A percentile compares a stretch with the other conserved stretches of the same genome.
Conservation (phyloP, 345 rosid species). For the Gossypium ekmanianum region DNA sequence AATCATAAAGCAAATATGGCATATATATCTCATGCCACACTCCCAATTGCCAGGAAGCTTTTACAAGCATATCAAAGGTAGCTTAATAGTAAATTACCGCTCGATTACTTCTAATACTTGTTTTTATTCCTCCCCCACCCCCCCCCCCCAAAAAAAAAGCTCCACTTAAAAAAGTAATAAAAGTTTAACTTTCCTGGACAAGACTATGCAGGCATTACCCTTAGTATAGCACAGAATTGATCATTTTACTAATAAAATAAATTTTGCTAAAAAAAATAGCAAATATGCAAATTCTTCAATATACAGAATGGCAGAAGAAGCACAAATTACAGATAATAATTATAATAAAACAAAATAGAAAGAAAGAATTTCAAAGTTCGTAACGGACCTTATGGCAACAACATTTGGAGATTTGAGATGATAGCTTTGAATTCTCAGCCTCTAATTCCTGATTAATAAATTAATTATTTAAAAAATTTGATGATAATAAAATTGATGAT, state of each 20-base stretch:
- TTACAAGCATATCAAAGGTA: background rate
- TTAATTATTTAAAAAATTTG: background rate
- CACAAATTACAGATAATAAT: background rate
- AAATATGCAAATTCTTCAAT: background rate
- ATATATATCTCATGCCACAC: background rate
- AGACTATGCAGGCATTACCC: background rate
- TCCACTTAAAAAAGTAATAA: background rate
- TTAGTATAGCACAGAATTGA: background rate
- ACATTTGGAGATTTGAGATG: slow-evolving; percentile 46
- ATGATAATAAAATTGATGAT: background rate
- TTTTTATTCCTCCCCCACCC: background rate
- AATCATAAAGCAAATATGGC: background rate
- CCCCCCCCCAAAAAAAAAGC: background rate
- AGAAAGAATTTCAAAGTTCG: background rate
- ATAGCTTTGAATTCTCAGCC: slow-evolving; percentile 49
- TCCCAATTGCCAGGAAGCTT: background rate
- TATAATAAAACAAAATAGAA: background rate
- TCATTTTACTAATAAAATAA: background rate
- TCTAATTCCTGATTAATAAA: slow-evolving; percentile 50
- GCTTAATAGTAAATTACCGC: background rate
- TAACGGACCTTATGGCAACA: slow-evolving; percentile 49
- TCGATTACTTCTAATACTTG: background rate
- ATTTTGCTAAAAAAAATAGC: background rate
- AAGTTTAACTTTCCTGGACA: background rate
- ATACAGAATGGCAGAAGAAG: background rate